Evolutionary conservation across 495 filamentous ascomycete species (phyloP).

Genomic region (Cercophora scortea): DNA sequence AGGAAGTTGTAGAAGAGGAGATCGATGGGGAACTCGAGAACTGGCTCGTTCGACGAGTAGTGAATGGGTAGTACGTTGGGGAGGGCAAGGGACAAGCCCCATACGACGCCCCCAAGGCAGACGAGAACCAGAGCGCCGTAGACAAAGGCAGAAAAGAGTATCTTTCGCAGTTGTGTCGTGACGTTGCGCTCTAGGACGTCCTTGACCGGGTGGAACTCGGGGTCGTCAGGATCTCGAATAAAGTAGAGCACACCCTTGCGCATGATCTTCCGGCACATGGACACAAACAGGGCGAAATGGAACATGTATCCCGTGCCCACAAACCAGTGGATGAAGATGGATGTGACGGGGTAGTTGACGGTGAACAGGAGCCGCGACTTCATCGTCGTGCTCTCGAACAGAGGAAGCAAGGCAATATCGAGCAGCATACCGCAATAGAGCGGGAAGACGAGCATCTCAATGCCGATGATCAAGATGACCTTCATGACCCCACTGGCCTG

Average conservation of each 20-base stretch:
- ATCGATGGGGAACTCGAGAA: conserved; percentile 91
- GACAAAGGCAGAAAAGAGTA: conserved; percentile 88
- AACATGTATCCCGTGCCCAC: conserved; percentile 99
- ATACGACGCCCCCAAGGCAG: conserved; percentile 92
- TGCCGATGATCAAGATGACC: conserved; percentile 95
- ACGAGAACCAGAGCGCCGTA: conserved; percentile 90
- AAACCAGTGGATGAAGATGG: conserved; percentile 97
- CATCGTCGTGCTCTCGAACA: conserved; percentile 74
- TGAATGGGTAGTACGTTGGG: conserved; percentile 77
- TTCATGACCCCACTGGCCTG: conserved; percentile 97
- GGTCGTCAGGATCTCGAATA: conserved; percentile 96
- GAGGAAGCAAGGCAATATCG: conserved; percentile 78
- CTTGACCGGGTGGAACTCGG: conserved; percentile 93
- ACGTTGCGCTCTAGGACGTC: conserved; percentile 95
- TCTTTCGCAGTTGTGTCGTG: conserved; percentile 89
- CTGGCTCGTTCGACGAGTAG: conserved; percentile 83
- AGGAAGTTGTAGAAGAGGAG: conserved; percentile 94
- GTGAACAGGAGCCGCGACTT: conserved; percentile 70
- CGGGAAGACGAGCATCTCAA: conserved; percentile 97
- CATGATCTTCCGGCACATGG: conserved; percentile 98
- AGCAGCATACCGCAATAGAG: conserved; percentile 90
- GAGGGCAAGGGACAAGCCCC: conserved; percentile 65
- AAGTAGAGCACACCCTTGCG: conserved; percentile 92
- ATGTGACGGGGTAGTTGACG: conserved; percentile 67
- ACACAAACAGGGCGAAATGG: conserved; percentile 96